Conservation (phyloP, 2,329 filamentous ascomycete species). For the Cladophialophora chaetospira region DNA sequence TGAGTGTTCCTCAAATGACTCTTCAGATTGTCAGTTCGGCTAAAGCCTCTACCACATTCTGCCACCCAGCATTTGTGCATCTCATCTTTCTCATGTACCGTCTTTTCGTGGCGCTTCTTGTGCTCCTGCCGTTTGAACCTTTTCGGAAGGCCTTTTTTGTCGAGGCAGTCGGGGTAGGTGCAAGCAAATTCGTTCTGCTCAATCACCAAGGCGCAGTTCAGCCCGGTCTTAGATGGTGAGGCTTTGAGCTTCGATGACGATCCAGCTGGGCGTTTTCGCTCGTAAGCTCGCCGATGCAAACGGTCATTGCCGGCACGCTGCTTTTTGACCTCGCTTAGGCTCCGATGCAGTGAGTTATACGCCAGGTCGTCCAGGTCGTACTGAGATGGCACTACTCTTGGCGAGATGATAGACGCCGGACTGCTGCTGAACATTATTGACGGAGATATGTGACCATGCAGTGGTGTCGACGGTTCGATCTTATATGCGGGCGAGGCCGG, state of each 20-base stretch:
- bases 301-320: slow-evolving; percentile 18
- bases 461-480: slow-evolving; percentile 31
- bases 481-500: slow-evolving; percentile 27
- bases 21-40: slow-evolving; percentile 49
- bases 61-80: slow-evolving; percentile 47
- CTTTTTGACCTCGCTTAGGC: slow-evolving; percentile 4
- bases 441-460: slow-evolving; percentile 13
- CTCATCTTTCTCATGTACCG: slow-evolving; percentile 44
- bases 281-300: slow-evolving; percentile 22
- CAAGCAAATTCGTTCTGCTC: slow-evolving; percentile 37
- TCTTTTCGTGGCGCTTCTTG: slow-evolving; percentile 52
- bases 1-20: slow-evolving; percentile 50
- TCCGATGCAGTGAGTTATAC: slow-evolving; percentile 20
- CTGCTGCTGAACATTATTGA: slow-evolving; percentile 29
- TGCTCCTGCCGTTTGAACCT: slow-evolving; percentile 54
- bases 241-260: slow-evolving; percentile 21
- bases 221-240: slow-evolving; percentile 23
- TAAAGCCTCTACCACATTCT: slow-evolving; percentile 46
- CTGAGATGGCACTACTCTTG: slow-evolving; percentile 28
- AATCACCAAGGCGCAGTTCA: slow-evolving; percentile 31
- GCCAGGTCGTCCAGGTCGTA: slow-evolving; percentile 24
- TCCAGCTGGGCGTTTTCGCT: slow-evolving; percentile 21
- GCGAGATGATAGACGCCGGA: slow-evolving; percentile 26
- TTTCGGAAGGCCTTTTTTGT: slow-evolving; percentile 46
- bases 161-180: slow-evolving; percentile 42